phyloP scores from a whole-genome alignment of 768 basidiomycete genomes.

The Phaffia tasmanica region DNA sequence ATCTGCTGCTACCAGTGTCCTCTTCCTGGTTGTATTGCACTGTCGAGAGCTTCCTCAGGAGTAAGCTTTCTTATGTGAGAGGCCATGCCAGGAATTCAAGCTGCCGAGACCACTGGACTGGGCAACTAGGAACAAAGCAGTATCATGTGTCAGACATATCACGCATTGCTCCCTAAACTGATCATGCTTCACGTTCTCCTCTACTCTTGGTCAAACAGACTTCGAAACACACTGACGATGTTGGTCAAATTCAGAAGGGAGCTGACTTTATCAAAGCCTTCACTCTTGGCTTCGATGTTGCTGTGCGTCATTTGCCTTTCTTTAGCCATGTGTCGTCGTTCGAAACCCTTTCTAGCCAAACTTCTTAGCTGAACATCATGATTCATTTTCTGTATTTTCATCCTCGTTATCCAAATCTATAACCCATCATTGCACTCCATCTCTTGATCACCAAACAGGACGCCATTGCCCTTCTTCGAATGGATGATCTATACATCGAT shows the following conservation, averaged over 20 bases:
- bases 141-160: not conserved
- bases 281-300: conserved; percentile 86
- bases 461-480: conserved; percentile 80
- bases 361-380: not conserved
- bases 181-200: not conserved
- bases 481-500: conserved; percentile 96
- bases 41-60: too few species aligned
- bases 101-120: not conserved
- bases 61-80: not conserved
- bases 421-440: conserved; percentile 5
- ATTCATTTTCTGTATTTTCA: not conserved
- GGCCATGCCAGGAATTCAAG: not conserved
- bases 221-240: conserved; percentile 84
- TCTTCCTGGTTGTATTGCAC: too few species aligned
- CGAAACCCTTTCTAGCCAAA: not conserved
- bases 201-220: conserved; percentile 45
- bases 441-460: conserved; percentile 47
- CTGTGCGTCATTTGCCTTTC: conserved; percentile 46
- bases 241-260: conserved; percentile 88
- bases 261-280: conserved; percentile 95
- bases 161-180: not conserved
- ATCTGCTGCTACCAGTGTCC: not conserved
- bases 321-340: conserved; percentile 9
- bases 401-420: not conserved
- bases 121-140: not conserved